Conservation (phyloP, 2,329 filamentous ascomycete genomes). For the Cordyceps farinosa region DNA sequence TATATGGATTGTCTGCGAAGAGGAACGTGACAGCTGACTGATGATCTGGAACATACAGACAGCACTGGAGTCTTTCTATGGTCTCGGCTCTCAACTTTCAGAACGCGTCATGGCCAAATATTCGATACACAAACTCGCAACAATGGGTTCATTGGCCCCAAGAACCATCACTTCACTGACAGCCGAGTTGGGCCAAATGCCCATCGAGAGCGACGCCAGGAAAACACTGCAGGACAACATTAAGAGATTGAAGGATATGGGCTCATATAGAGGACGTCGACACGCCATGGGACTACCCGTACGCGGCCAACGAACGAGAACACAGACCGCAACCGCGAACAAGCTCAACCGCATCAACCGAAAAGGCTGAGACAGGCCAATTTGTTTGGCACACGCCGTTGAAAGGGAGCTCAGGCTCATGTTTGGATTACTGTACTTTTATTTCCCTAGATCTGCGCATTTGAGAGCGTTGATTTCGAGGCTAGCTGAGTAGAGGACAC, state of each 20-base stretch:
- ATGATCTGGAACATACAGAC: conserved; percentile 41
- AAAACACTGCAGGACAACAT: conserved; percentile 82
- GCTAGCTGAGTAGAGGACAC: neutral
- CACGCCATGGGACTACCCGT: conserved; percentile 93
- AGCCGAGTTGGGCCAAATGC: conserved; percentile 84
- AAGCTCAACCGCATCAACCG: conserved; percentile 60
- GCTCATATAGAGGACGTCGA: conserved; percentile 79
- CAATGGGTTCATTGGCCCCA: conserved; percentile 69
- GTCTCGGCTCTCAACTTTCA: conserved; percentile 68
- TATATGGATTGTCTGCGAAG: neutral
- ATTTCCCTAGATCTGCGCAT: neutral
- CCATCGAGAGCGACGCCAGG: conserved; percentile 83
- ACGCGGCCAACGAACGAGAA: conserved; percentile 83
- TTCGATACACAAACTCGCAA: conserved; percentile 79
- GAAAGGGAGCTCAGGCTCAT: neutral
- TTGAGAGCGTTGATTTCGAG: conserved; percentile 1
- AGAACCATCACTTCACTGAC: conserved; percentile 79
- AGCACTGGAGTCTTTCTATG: conserved; percentile 82
- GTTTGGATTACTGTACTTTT: conserved; percentile 11
- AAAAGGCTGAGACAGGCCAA: neutral
- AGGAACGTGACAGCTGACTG: neutral
- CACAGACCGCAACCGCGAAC: conserved; percentile 60
- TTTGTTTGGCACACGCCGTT: neutral
- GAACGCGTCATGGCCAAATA: conserved; percentile 80
- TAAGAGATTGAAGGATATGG: conserved; percentile 80